These are phyloP conservation scores for Gaeumannomyces tritici DNA, from an alignment of 2,329 filamentous ascomycete species.

Conservation along the genomic window DNA sequence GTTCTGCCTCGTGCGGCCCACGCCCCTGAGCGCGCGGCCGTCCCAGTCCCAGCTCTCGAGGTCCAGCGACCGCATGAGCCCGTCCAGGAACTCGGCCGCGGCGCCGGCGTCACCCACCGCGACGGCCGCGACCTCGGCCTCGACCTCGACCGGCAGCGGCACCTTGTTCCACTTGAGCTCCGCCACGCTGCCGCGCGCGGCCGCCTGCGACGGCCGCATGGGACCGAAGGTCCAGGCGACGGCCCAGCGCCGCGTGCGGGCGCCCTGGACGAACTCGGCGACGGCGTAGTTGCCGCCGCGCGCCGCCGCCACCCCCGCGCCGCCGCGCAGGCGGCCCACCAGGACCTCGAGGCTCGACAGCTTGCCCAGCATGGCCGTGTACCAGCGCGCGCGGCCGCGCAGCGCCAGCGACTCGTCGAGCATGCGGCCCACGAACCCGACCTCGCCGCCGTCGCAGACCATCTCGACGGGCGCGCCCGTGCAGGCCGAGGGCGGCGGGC, in stretches of 20 bases:
- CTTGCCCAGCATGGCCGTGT: constrained; percentile 85
- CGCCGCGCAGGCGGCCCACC: constrained; percentile 45
- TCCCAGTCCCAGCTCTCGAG: constrained; percentile 58
- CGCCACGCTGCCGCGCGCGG: constrained; percentile 32
- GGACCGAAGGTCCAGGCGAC: constrained; percentile 77
- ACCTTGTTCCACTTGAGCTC: too few relatives aligned
- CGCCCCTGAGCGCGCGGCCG: constrained; percentile 37
- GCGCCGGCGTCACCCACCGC: constrained; percentile 19
- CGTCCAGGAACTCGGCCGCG: constrained; percentile 25
- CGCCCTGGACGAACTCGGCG: constrained; percentile 68
- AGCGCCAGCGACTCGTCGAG: constrained; percentile 17
- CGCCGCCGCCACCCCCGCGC: constrained; percentile 41
- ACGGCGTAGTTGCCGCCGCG: constrained; percentile 81
- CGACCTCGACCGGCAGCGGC: too few relatives aligned
- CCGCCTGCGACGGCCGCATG: constrained; percentile 46
- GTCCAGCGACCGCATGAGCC: constrained; percentile 44
- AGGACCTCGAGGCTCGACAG: constrained; percentile 55
- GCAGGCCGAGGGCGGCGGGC: constrained; percentile 59
- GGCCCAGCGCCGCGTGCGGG: constrained; percentile 75
- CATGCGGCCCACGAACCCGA: constrained; percentile 84
- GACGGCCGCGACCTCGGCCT: too few relatives aligned
- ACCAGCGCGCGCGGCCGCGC: constrained; percentile 65
- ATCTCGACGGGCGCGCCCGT: constrained; percentile 79
- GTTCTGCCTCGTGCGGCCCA: constrained; percentile 57
- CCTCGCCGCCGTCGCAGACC: constrained; percentile 64